A percentile compares a stretch with the other conserved stretches of the same genome.
Evolutionary conservation across 805 yeast species (phyloP).

Genomic region (Scheffersomyces coipomensis): DNA sequence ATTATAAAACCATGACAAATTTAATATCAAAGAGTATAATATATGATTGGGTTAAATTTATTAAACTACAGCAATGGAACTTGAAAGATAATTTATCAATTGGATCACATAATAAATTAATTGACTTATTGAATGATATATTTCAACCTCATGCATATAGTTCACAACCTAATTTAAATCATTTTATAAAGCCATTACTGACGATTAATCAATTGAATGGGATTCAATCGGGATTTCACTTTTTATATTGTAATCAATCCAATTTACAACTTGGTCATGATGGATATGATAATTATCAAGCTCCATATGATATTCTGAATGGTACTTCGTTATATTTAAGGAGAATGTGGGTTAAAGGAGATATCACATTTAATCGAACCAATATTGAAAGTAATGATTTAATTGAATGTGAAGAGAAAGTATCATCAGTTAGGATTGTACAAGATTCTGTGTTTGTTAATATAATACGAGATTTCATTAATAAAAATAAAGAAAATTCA

Average conservation of each 20-base stretch:
- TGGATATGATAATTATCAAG: slow-evolving; percentile 80
- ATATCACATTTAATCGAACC: slow-evolving; percentile 38
- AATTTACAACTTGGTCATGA: slow-evolving; percentile 54
- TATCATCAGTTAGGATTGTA: slow-evolving; percentile 38
- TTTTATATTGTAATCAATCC: slow-evolving; percentile 65
- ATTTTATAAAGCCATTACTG: too few relatives aligned
- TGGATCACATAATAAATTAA: slow-evolving; percentile 18
- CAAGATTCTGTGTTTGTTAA: slow-evolving; percentile 49
- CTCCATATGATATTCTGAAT: slow-evolving; percentile 42
- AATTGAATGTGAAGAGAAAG: slow-evolving; percentile 52
- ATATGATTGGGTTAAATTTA: slow-evolving; percentile 16
- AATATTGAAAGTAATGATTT: slow-evolving; percentile 30
- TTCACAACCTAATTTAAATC: too few relatives aligned
- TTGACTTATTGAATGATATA: slow-evolving; percentile 11
- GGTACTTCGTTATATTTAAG: slow-evolving; percentile 41
- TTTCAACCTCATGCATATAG: slow-evolving; percentile 4
- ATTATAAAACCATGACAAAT: too few relatives aligned
- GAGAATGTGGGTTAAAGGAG: slow-evolving; percentile 82
- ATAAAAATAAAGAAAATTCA: slow-evolving; percentile 14
- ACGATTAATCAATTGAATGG: slow-evolving; percentile 42
- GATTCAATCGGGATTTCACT: too few relatives aligned
- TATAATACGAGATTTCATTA: slow-evolving; percentile 48
- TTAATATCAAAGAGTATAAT: slow-evolving; percentile 2
- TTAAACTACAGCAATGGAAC: slow-evolving; percentile 16
- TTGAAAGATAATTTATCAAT: slow-evolving; percentile 18